Conservation (phyloP, 305 asterid genomes). For the Lippia alba region DNA sequence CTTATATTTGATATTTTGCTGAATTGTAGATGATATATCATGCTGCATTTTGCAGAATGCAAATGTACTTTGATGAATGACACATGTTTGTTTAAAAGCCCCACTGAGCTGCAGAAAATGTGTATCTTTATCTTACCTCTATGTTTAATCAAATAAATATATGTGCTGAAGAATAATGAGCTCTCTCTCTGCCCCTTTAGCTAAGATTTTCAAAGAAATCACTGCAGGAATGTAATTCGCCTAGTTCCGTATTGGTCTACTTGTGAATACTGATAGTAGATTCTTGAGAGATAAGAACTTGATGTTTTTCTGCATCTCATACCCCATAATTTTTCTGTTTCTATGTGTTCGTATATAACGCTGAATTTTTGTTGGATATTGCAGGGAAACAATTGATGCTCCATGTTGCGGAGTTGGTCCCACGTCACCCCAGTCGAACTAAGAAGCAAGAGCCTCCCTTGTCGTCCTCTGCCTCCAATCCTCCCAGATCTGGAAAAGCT, state of each 20-base stretch:
- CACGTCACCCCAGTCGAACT: slow-evolving; percentile 80
- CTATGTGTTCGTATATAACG: background rate
- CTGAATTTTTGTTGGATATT: slow-evolving; percentile 27
- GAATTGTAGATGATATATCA: background rate
- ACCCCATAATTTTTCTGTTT: background rate
- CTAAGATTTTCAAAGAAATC: background rate
- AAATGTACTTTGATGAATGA: too few relatives aligned
- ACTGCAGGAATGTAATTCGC: background rate
- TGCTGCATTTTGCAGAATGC: too few relatives aligned
- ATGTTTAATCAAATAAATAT: background rate
- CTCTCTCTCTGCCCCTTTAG: background rate
- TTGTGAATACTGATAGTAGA: background rate
- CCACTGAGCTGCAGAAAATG: too few relatives aligned
- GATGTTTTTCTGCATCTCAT: background rate
- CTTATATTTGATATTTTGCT: background rate
- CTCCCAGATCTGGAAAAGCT: slow-evolving; percentile 82
- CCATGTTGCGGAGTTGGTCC: slow-evolving; percentile 82
- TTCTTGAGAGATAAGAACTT: background rate
- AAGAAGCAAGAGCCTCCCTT: slow-evolving; percentile 77
- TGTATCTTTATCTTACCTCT: too few relatives aligned
- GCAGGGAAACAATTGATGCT: slow-evolving; percentile 84
- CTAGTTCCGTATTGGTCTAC: too few relatives aligned
- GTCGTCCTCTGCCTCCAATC: slow-evolving; percentile 56
- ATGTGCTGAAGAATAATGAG: background rate
- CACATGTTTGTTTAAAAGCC: too few relatives aligned